Percentiles rank a stretch among this genome's conserved stretches.
Evolutionary conservation across 2,329 filamentous ascomycete species (phyloP).

Genomic region (Sclerotinia subarctica): DNA sequence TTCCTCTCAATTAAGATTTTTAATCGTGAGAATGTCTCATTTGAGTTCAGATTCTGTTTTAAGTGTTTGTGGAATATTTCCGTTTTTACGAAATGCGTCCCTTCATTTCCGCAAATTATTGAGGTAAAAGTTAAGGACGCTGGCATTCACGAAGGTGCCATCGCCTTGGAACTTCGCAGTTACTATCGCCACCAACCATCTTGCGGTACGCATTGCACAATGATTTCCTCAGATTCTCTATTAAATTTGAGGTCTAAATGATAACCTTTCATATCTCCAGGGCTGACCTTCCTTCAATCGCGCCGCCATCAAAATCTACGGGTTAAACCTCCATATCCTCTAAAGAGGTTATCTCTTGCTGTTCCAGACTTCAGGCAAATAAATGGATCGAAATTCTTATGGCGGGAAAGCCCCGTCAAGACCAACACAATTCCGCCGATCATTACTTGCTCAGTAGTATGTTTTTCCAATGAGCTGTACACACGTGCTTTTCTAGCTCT

Average conservation of each 20-base stretch:
- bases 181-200: not conserved
- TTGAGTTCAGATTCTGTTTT: not conserved
- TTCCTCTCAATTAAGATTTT: not conserved
- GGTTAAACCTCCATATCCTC: no score
- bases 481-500: no score
- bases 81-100: not conserved
- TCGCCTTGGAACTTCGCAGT: not conserved
- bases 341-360: not conserved
- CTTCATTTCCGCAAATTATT: not conserved
- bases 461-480: not conserved
- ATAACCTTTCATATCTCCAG: not conserved
- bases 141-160: not conserved
- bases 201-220: not conserved
- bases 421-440: no score
- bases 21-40: not conserved
- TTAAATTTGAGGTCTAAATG: not conserved
- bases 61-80: not conserved
- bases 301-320: not conserved
- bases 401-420: not conserved
- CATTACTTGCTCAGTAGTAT: not conserved
- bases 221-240: not conserved
- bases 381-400: not conserved
- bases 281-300: constrained; percentile 1
- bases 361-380: not conserved
- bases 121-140: not conserved